Evolutionary conservation across 768 basidiomycete genomes (phyloP).

Genomic region (Mycena crocata): DNA sequence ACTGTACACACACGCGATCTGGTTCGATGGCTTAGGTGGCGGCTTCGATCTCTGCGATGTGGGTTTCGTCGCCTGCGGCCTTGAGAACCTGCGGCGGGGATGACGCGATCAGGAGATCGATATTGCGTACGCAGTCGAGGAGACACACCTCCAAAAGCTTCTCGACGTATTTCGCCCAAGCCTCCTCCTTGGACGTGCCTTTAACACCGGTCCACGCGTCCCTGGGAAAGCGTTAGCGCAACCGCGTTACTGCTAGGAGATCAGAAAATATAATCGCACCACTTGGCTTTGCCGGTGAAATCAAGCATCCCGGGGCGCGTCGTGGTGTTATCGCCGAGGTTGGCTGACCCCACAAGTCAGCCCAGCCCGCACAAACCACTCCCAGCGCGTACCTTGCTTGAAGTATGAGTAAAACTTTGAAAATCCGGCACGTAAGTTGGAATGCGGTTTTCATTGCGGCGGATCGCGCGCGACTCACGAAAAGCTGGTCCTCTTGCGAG

Average conservation of each 20-base stretch:
- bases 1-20: conserved; percentile 1
- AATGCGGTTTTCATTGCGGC: conserved; percentile 23
- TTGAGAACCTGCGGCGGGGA: conserved; percentile 65
- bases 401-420: conserved; percentile 90
- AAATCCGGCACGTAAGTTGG: conserved; percentile 25
- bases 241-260: background rate
- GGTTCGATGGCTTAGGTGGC: conserved; percentile 41
- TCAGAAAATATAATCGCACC: conserved; percentile 56
- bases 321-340: conserved; percentile 76
- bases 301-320: conserved; percentile 80
- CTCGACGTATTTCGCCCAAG: conserved; percentile 78
- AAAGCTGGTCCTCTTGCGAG: conserved; percentile 77
- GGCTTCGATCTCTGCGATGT: conserved; percentile 69
- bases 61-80: conserved; percentile 58
- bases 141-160: conserved; percentile 73
- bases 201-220: conserved; percentile 86
- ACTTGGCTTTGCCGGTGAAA: conserved; percentile 91
- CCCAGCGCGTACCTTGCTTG: conserved; percentile 81
- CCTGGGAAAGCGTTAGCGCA: conserved; percentile 58
- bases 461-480: conserved; percentile 61
- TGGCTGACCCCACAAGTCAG: conserved; percentile 59
- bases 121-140: background rate
- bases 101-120: conserved; percentile 3
- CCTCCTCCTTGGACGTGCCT: conserved; percentile 79
- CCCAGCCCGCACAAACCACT: conserved; percentile 3